Evolutionary conservation across 2,329 filamentous ascomycete genomes (phyloP), one percentile per base, ranked within the genome.

Genomic region (Hypomyces perniciosus): DNA sequence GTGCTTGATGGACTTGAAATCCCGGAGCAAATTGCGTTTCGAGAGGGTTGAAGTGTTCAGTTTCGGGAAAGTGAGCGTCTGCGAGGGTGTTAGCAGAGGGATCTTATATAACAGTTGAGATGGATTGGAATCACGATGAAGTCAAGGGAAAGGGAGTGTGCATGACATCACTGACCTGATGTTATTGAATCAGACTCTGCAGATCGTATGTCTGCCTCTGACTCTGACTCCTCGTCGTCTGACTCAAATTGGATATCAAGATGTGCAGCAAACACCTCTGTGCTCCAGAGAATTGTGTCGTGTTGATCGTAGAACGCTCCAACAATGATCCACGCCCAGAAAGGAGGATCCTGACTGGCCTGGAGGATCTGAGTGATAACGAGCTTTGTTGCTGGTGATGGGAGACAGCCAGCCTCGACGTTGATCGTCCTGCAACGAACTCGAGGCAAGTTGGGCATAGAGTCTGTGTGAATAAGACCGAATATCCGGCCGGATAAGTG

Each of bases 311-410:
- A 76, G 48, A 77, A 79, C 1, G 69, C 69, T 0, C 68, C 75
- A 10, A 75, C 65, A 26, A 76, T 65, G 43, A 78, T 65, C 68
- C 69, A 76, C 12, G 70, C 74, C 72, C 73, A 77, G 52, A 59
- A 67, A 0, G 61, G 63, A 3, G 62, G 58, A 27, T 65, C 60
- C 2, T 59, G 61, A 12, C 63, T 65, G 7, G 62, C 53, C 46
- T 68, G 58, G 41, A 73, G 57, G 48, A 71, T 64, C 56, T 76
- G 74, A 13, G 70, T 74, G 45, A 77, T 66, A 55, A 73, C 56
- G 29, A 77, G 65, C 52, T 72, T 74, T 3, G 67, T 69, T 9
- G 76, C 76, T 3, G 75, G 72, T 41, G 62, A 59, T 3, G 76
- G 76, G 13, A 78, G 63, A 38, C 65, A 57, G 38, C 58, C 62